These are phyloP conservation scores for Taphrina communis DNA, from an alignment of 1,139 yeast genomes.

Conservation along the genomic window DNA sequence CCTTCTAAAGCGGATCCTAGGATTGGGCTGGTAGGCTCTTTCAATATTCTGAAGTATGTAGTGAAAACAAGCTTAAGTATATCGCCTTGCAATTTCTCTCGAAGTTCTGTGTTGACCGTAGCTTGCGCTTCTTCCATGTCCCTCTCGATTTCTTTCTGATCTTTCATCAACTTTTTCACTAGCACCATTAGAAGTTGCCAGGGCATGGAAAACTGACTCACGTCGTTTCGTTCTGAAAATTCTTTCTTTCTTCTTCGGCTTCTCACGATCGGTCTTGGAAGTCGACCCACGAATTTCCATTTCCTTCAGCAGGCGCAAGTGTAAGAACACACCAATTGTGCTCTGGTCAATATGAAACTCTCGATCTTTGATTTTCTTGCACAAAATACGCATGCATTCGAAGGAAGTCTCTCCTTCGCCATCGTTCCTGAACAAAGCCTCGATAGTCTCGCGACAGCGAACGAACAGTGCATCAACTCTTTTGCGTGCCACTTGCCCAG, in stretches of 20 bases:
- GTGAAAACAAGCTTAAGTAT: conserved; percentile 74
- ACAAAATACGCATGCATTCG: conserved; percentile 70
- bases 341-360: conserved; percentile 83
- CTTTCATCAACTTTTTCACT: conserved; percentile 72
- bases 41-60: conserved; percentile 77
- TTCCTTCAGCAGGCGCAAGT: conserved; percentile 76
- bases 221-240: conserved; percentile 88
- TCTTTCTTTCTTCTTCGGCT: conserved; percentile 77
- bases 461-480: conserved; percentile 57
- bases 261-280: conserved; percentile 58
- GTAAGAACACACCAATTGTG: conserved; percentile 73
- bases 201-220: conserved; percentile 50
- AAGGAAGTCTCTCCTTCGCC: conserved; percentile 80
- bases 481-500: conserved; percentile 67
- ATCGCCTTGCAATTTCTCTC: conserved; percentile 84
- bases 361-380: conserved; percentile 74
- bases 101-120: conserved; percentile 81
- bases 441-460: conserved; percentile 69
- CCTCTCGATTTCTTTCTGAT: conserved; percentile 81
- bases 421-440: conserved; percentile 68
- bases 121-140: conserved; percentile 88
- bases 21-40: conserved; percentile 65
- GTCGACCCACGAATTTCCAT: conserved; percentile 66
- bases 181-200: background rate
- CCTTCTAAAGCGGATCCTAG: conserved; percentile 93